Percentiles rank a stretch among this genome's conserved stretches.
Conservation (phyloP, 306 rosid species). For the Argentina anserina region DNA sequence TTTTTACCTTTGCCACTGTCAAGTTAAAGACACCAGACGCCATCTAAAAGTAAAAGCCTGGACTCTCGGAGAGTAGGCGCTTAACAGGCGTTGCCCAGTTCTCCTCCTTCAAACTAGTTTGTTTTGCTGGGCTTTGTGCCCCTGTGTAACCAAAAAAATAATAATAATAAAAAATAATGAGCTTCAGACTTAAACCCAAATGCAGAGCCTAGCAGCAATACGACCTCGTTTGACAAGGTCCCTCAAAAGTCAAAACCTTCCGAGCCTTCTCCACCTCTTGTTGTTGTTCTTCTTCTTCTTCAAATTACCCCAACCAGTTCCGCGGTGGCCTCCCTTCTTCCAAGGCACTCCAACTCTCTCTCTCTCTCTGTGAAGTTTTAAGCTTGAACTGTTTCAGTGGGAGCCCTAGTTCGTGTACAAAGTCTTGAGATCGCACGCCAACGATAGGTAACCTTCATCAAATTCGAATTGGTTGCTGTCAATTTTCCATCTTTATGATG, state of each 20-base stretch:
- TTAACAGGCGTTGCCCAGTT: no score
- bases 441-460: constrained; percentile 61
- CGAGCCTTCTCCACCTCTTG: constrained; percentile 45
- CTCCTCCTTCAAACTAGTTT: no score
- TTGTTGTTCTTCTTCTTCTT: constrained; percentile 44
- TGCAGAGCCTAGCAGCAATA: constrained; percentile 53
- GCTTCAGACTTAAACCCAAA: no score
- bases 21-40: no score
- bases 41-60: no score
- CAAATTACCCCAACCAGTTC: constrained; percentile 57
- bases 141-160: no score
- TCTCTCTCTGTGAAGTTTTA: background rate
- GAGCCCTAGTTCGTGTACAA: constrained; percentile 92
- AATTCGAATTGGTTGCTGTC: background rate
- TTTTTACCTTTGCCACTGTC: no score
- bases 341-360: constrained; percentile 48
- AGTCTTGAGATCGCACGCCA: constrained; percentile 64
- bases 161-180: no score
- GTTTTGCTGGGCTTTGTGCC: no score
- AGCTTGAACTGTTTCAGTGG: background rate
- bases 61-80: no score
- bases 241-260: constrained; percentile 35
- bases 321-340: constrained; percentile 83
- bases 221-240: constrained; percentile 35
- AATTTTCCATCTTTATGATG: background rate